Base-by-base conservation (phyloP, 371 early-diverging fungal genomes). In the Sporodiniella umbellata region DNA sequence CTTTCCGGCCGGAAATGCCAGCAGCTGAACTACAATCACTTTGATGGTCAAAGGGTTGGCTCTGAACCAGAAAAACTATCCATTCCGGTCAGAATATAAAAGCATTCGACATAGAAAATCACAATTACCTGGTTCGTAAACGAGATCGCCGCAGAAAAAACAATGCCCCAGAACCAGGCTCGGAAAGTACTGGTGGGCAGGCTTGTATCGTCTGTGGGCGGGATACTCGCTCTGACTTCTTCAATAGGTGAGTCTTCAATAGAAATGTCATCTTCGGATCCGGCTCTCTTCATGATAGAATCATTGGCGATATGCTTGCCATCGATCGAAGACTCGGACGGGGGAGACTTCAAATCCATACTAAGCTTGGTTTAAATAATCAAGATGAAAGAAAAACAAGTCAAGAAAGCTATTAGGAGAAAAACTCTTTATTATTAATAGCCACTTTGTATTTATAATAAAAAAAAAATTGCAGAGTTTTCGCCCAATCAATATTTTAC, bases 121-220 rank as follows among this genome's bases (percentile, higher is more conserved):
- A 18, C 8, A 40, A 50, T 22, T 65, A 67, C 68, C 61, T 89
- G 87, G 70, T 88, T 89, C 24, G 80, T 77, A 57, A 86, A 81
- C 11, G 86, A 81, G 10, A 89, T 67, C 14, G 72, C 64, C 11
- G 75, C 56, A 15, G 80, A 79, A 49, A 88, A 85, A 25, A 86
- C 60, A 23, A 85, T 62, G 3, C 89, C 89, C 43, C 92, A 75
- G 11, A 86, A 62, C 81, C 85, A 85, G 6, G 88, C 79, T 26
- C 94, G 78, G 58, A 89, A 85, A 8, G 94, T 92, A 42, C 87
- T 64, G 7, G 83, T 79, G 6, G 92, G 89, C 33, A 86, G 57
- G 1, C 81, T 58, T 0, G 86, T 72, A 49, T 86, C 79, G 40
- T 89, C 90, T 24, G 65, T 71, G 25, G 79, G 81, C 53, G 81